These are phyloP conservation scores for Breynia disticha DNA, from an alignment of 441 rosid genomes.

Conservation along the genomic window DNA sequence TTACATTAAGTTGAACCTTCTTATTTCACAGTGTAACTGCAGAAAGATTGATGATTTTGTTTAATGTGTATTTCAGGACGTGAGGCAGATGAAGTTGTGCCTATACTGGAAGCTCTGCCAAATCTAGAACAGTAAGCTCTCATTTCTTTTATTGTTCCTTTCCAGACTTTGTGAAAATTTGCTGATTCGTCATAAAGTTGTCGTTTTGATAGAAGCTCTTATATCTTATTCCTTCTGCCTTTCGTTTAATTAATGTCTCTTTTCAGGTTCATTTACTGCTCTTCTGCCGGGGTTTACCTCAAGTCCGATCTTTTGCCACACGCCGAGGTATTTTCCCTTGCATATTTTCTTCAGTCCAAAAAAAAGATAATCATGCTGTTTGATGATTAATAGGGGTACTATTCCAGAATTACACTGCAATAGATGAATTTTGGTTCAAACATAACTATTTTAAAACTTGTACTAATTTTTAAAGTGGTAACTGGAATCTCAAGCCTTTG, in stretches of 20 bases:
- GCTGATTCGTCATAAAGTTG: too few species aligned
- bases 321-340: constrained; percentile 39
- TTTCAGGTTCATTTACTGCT: constrained; percentile 86
- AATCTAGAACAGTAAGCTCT: constrained; percentile 73
- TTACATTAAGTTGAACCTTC: background rate
- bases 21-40: constrained; percentile 2
- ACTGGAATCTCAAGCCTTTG: too few species aligned
- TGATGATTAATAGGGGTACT: too few species aligned
- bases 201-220: too few species aligned
- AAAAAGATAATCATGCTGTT: background rate
- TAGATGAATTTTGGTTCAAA: too few species aligned
- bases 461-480: too few species aligned
- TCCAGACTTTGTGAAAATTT: constrained; percentile 6
- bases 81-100: constrained; percentile 82
- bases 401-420: too few species aligned
- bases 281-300: constrained; percentile 92
- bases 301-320: constrained; percentile 81
- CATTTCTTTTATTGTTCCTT: background rate
- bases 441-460: too few species aligned
- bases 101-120: constrained; percentile 81
- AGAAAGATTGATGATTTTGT: constrained; percentile 1
- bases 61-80: constrained; percentile 43
- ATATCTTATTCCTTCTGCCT: too few species aligned
- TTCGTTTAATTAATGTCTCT: too few species aligned
- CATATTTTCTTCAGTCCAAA: background rate